A percentile compares a stretch with the other conserved stretches of the same genome.
phyloP scores from a whole-genome alignment of 2,329 filamentous ascomycete species.

The Colletotrichum eremochloae region DNA sequence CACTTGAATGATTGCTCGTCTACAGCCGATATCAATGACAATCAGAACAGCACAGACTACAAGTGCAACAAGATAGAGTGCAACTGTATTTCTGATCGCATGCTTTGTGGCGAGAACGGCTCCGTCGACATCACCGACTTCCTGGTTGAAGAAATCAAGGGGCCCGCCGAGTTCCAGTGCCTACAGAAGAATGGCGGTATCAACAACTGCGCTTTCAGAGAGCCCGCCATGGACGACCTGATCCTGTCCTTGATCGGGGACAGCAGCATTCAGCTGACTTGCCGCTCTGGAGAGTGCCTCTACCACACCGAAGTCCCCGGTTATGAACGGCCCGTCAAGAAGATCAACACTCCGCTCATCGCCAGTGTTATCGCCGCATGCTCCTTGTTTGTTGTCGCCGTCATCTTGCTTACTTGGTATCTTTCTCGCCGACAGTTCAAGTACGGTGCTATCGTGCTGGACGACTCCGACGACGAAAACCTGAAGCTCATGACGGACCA shows the following conservation, averaged over 20 bases:
- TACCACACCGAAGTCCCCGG: constrained; percentile 94
- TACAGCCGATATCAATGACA: constrained; percentile 74
- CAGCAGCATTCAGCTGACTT: constrained; percentile 85
- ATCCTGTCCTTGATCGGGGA: constrained; percentile 93
- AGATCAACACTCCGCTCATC: constrained; percentile 97
- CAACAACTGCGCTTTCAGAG: constrained; percentile 84
- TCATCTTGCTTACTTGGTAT: constrained; percentile 89
- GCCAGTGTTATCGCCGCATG: constrained; percentile 91
- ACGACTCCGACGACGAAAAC: constrained; percentile 90
- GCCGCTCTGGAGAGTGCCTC: constrained; percentile 90
- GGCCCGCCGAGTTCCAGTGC: constrained; percentile 88
- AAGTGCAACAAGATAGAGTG: constrained; percentile 88
- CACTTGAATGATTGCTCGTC: constrained; percentile 85
- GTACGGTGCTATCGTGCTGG: constrained; percentile 83
- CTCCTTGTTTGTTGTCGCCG: constrained; percentile 88
- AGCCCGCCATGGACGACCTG: constrained; percentile 92
- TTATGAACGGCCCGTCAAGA: constrained; percentile 88
- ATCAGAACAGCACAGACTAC: constrained; percentile 86
- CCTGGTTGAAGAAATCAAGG: constrained; percentile 83
- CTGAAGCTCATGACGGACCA: constrained; percentile 90
- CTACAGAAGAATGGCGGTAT: constrained; percentile 72
- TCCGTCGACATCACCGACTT: constrained; percentile 95
- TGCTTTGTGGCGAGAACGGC: constrained; percentile 92
- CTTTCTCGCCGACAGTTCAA: constrained; percentile 79
- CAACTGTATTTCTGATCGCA: constrained; percentile 88